phyloP scores from a whole-genome alignment of 2,329 filamentous ascomycete species.

The Thelonectria rubi region DNA sequence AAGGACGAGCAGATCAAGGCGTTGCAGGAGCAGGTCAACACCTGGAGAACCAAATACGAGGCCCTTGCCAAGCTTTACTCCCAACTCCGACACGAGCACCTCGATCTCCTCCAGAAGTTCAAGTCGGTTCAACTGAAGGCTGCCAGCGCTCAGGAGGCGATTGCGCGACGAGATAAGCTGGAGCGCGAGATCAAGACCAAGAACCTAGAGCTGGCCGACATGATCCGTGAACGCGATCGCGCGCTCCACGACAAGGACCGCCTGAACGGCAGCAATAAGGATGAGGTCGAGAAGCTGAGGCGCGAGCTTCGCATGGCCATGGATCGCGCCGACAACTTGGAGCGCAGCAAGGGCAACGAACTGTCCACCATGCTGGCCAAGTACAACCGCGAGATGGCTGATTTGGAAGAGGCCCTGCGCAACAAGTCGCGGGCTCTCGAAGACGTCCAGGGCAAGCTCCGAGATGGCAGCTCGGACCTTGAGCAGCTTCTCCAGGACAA shows the following conservation, averaged over 20 bases:
- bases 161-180: conserved; percentile 92
- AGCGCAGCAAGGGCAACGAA: conserved; percentile 93
- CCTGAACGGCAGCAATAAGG: conserved; percentile 83
- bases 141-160: conserved; percentile 94
- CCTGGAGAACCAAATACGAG: conserved; percentile 97
- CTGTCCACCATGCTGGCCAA: conserved; percentile 93
- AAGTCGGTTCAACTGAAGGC: conserved; percentile 97
- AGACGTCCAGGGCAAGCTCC: conserved; percentile 79
- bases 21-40: conserved; percentile 96
- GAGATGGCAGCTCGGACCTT: conserved; percentile 84
- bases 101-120: conserved; percentile 94
- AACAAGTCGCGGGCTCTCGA: conserved; percentile 90
- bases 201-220: conserved; percentile 97
- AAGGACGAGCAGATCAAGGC: conserved; percentile 95
- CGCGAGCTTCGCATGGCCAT: conserved; percentile 91
- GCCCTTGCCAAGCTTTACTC: conserved; percentile 96
- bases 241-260: conserved; percentile 94
- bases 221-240: conserved; percentile 96
- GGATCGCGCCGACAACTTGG: conserved; percentile 90
- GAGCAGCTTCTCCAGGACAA: conserved; percentile 89
- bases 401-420: conserved; percentile 90
- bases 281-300: conserved; percentile 93
- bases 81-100: conserved; percentile 91
- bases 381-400: conserved; percentile 96
- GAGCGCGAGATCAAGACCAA: conserved; percentile 99